These are phyloP conservation scores for Metschnikowia sp. DNA, from an alignment of 805 yeast species.

Conservation along the genomic window DNA sequence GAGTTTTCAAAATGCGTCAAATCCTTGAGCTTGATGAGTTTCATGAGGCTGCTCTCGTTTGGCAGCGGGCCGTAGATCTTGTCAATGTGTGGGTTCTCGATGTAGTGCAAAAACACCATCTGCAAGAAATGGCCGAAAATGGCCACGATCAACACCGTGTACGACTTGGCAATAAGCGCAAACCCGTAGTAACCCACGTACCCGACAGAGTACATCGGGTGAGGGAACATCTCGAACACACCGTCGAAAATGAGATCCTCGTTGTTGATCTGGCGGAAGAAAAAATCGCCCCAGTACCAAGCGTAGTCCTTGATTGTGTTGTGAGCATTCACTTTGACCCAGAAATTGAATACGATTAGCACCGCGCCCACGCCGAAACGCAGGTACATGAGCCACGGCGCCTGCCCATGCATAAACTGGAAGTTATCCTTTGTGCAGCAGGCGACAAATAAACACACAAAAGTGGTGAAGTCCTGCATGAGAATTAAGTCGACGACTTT, in stretches of 20 bases:
- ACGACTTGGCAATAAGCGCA: conserved; percentile 72
- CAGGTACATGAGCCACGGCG: conserved; percentile 40
- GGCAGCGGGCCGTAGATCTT: conserved; percentile 62
- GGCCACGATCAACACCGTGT: conserved; percentile 65
- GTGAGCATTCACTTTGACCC: conserved; percentile 88
- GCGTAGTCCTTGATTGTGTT: conserved; percentile 86
- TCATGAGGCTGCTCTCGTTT: conserved; percentile 34
- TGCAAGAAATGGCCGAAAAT: conserved; percentile 74
- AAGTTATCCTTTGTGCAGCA: conserved; percentile 37
- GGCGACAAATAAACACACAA: conserved; percentile 59
- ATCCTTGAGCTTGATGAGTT: conserved; percentile 46
- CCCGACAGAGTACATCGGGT: conserved; percentile 90
- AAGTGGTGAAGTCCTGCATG: conserved; percentile 81
- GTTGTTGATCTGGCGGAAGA: conserved; percentile 64
- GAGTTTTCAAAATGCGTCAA: conserved; percentile 39
- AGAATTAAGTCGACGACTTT: conserved; percentile 76
- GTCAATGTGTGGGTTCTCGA: conserved; percentile 85
- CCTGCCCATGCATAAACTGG: conserved; percentile 41
- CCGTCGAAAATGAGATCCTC: conserved; percentile 80
- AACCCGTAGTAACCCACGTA: conserved; percentile 85
- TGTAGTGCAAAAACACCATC: conserved; percentile 67
- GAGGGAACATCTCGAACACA: conserved; percentile 85
- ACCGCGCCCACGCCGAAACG: conserved; percentile 57
- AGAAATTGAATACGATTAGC: conserved; percentile 67
- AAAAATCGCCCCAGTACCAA: conserved; percentile 95